Evolutionary conservation across 1,139 yeast genomes (phyloP).

Genomic region (Blastobotrys apis): DNA sequence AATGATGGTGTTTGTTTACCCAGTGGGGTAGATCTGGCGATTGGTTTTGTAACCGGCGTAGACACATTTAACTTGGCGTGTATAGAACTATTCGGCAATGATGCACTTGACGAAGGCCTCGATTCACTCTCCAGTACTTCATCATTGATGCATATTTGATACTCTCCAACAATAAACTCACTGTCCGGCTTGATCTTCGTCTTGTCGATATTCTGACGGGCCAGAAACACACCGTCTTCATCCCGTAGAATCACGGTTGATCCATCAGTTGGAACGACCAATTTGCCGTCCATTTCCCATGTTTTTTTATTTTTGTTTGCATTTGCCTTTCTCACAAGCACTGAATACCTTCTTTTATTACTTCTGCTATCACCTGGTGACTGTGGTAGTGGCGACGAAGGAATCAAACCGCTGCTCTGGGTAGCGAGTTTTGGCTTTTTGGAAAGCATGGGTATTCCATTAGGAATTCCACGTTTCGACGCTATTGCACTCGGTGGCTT

Average conservation of each 20-base stretch:
- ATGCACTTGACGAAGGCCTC: not conserved
- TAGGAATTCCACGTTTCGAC: not conserved
- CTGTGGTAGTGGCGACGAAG: not conserved
- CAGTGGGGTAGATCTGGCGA: not conserved
- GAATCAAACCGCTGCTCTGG: too few species aligned
- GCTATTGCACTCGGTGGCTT: too few species aligned
- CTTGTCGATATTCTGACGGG: conserved; percentile 14
- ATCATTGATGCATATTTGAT: conserved; percentile 9
- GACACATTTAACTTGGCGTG: not conserved
- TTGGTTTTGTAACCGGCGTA: not conserved
- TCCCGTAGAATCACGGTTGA: conserved; percentile 23
- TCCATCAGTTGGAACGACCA: conserved; percentile 32
- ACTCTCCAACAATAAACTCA: conserved; percentile 8
- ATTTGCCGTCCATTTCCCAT: conserved; percentile 90
- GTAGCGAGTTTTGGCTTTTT: not conserved
- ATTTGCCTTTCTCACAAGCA: conserved; percentile 6
- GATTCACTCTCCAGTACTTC: conserved; percentile 5
- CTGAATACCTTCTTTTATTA: conserved; percentile 4
- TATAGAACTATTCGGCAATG: not conserved
- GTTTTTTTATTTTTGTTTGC: conserved; percentile 69
- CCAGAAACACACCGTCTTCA: conserved; percentile 18
- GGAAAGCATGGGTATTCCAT: conserved; percentile 10
- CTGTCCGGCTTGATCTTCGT: conserved; percentile 3
- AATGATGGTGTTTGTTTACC: not conserved
- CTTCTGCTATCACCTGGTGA: not conserved